phyloP scores from a whole-genome alignment of 202 grass and related monocot species.

The Setaria italica region DNA sequence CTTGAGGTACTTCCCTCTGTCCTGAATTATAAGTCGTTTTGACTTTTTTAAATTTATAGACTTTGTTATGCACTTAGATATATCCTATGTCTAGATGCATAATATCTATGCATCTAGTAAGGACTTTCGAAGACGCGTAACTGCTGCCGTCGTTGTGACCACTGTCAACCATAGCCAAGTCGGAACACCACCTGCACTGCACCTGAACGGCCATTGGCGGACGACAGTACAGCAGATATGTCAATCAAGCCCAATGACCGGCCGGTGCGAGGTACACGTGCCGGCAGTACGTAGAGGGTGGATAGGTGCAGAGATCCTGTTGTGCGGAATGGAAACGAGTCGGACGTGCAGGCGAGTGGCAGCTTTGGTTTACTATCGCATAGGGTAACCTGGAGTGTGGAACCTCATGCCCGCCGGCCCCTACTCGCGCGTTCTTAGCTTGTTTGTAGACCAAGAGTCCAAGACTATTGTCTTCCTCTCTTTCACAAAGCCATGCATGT shows the following conservation, averaged over 20 bases:
- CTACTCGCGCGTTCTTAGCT: neutral
- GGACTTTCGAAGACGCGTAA: neutral
- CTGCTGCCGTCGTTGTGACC: neutral
- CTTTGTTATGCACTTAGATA: too few species aligned
- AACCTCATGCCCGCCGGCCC: neutral
- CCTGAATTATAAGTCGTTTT: too few species aligned
- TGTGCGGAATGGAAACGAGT: neutral
- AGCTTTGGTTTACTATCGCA: slow-evolving; percentile 9
- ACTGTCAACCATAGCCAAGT: neutral
- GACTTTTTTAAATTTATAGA: too few species aligned
- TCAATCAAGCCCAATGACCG: neutral
- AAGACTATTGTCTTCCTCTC: neutral
- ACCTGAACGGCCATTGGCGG: neutral
- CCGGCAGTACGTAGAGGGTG: neutral
- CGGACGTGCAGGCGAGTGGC: neutral
- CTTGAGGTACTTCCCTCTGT: too few species aligned
- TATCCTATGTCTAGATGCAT: too few species aligned
- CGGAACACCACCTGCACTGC: neutral
- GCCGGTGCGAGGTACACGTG: neutral
- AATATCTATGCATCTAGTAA: too few species aligned
- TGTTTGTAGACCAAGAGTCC: neutral
- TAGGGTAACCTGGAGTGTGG: neutral
- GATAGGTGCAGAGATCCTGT: neutral
- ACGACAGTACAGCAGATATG: neutral
- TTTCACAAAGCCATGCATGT: neutral